These are phyloP conservation scores for Globisporangium rhizosaccharum DNA, from an alignment of 352 stramenopile genomes.

Conservation along the genomic window DNA sequence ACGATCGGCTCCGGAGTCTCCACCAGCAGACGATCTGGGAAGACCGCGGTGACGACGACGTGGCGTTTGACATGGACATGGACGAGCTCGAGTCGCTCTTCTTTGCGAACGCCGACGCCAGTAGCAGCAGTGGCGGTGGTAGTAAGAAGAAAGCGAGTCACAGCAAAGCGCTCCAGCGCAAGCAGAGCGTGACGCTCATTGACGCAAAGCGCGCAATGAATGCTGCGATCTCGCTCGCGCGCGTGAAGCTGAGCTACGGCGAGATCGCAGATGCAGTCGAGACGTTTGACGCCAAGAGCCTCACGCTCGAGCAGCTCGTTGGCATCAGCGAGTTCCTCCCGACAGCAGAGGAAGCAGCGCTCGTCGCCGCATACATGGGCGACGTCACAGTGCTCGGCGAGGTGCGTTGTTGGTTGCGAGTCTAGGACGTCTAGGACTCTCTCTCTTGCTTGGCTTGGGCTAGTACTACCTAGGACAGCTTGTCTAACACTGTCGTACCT, in stretches of 20 bases:
- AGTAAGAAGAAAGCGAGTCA: conserved; percentile 44
- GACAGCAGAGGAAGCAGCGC: conserved; percentile 86
- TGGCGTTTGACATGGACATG: conserved; percentile 85
- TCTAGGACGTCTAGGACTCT: too few relatives aligned
- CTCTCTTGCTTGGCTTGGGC: not conserved
- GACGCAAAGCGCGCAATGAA: conserved; percentile 98
- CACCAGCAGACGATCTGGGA: conserved; percentile 80
- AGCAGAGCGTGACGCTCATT: conserved; percentile 89
- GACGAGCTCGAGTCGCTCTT: conserved; percentile 85
- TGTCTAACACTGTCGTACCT: too few relatives aligned
- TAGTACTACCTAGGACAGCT: not conserved
- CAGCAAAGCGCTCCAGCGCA: conserved; percentile 49
- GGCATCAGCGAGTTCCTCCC: conserved; percentile 93
- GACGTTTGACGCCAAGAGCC: conserved; percentile 55
- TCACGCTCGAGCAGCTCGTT: conserved; percentile 74
- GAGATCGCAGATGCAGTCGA: conserved; percentile 77
- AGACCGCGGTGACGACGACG: conserved; percentile 60
- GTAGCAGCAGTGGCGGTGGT: conserved; percentile 7
- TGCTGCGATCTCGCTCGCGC: conserved; percentile 93
- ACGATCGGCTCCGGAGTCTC: conserved; percentile 69
- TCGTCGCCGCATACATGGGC: conserved; percentile 78
- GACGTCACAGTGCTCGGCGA: conserved; percentile 61
- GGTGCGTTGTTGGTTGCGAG: conserved; percentile 20
- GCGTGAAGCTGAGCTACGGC: conserved; percentile 91
- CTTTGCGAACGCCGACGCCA: conserved; percentile 57